These are phyloP conservation scores for Isatis lusitanica DNA, from an alignment of 441 rosid species.

Conservation along the genomic window DNA sequence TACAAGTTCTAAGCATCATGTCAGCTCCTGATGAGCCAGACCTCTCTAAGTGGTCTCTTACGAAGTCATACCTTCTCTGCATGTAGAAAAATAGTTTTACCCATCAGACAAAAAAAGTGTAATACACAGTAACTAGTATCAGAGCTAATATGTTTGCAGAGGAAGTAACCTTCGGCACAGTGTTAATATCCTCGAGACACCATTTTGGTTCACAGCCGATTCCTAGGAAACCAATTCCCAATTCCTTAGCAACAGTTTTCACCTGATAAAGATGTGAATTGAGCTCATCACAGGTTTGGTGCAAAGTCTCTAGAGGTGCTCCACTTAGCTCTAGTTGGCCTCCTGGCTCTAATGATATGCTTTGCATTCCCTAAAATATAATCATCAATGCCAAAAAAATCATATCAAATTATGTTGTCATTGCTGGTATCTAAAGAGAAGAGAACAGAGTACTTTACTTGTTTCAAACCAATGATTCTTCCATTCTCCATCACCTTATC, in stretches of 20 bases:
- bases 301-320: slow-evolving; percentile 90
- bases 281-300: slow-evolving; percentile 93
- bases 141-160: neutral
- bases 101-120: neutral
- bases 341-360: neutral
- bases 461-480: slow-evolving; percentile 72
- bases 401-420: neutral
- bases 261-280: slow-evolving; percentile 93
- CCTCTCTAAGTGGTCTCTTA: slow-evolving; percentile 79
- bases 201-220: slow-evolving; percentile 89
- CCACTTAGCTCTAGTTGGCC: slow-evolving; percentile 78
- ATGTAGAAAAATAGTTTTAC: neutral
- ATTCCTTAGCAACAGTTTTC: slow-evolving; percentile 84
- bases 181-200: slow-evolving; percentile 60
- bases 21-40: slow-evolving; percentile 72
- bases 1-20: slow-evolving; percentile 85
- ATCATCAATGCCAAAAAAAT: neutral
- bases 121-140: neutral
- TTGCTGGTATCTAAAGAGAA: neutral
- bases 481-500: slow-evolving; percentile 83
- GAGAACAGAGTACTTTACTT: slow-evolving; percentile 43
- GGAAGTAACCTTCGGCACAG: slow-evolving; percentile 77
- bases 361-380: neutral
- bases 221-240: slow-evolving; percentile 89
- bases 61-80: slow-evolving; percentile 84